A percentile compares a stretch with the other conserved stretches of the same genome.
Evolutionary conservation across 805 yeast species (phyloP).

Genomic region (Suhomyces faveliae): DNA sequence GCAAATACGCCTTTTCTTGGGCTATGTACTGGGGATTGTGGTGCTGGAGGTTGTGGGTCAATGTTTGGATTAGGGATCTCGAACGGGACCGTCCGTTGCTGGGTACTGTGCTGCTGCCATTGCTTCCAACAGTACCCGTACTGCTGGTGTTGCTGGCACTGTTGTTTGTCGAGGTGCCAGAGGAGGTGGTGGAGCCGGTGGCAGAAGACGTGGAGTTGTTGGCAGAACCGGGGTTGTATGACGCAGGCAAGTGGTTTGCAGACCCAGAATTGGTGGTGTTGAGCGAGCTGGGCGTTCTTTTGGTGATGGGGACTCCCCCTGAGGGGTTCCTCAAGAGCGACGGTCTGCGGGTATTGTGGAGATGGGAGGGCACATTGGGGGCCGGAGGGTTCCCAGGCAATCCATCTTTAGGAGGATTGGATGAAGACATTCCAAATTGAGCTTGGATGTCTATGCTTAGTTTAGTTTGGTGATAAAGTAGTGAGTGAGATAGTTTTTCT

Average conservation of each 20-base stretch:
- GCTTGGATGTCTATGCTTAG: no score
- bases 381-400: not conserved
- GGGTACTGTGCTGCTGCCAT: not conserved
- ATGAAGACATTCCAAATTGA: not conserved
- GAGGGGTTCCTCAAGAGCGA: conserved; percentile 7
- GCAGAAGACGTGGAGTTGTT: no score
- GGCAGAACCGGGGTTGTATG: not conserved
- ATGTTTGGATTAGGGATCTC: conserved; percentile 18
- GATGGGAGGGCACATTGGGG: conserved; percentile 3
- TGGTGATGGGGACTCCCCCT: conserved; percentile 1
- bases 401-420: conserved; percentile 3
- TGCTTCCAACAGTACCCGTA: not conserved
- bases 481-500: no score
- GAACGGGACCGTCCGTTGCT: conserved; percentile 14
- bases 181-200: not conserved
- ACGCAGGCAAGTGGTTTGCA: not conserved
- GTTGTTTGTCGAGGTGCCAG: not conserved
- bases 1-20: conserved; percentile 67
- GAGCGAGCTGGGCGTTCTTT: not conserved
- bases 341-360: conserved; percentile 5
- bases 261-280: not conserved
- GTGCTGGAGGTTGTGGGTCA: conserved; percentile 14
- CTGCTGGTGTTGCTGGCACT: conserved; percentile 2
- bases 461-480: no score
- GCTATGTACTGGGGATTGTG: conserved; percentile 45